Conservation (phyloP, 2,329 filamentous ascomycete genomes). For the Trichoderma sp. region DNA sequence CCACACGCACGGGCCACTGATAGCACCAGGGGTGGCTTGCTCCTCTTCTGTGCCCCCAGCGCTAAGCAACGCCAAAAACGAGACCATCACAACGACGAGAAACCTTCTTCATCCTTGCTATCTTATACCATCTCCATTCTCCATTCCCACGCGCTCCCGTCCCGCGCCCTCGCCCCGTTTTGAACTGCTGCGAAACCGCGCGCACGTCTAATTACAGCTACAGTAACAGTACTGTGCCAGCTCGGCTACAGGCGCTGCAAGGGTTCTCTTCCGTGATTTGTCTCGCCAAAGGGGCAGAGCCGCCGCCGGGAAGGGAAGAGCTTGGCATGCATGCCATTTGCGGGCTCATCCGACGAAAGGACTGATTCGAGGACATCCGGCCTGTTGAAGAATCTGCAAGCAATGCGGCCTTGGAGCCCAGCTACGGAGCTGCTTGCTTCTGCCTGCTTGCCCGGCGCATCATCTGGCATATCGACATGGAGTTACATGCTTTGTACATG, state of each 20-base stretch:
- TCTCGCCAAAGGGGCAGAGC: neutral
- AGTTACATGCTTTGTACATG: constrained; percentile 5
- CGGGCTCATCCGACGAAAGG: neutral
- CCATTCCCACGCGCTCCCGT: constrained; percentile 12
- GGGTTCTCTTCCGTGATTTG: neutral
- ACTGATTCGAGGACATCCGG: neutral
- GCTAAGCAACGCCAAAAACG: constrained; percentile 19
- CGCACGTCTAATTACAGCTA: neutral
- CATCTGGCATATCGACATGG: constrained; percentile 22
- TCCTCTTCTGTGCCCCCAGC: neutral
- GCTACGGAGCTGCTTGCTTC: neutral
- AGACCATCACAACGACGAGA: constrained; percentile 20
- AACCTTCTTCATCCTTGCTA: constrained; percentile 25
- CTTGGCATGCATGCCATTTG: constrained; percentile 26
- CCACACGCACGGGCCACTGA: constrained; percentile 21
- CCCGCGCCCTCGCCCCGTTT: constrained; percentile 12
- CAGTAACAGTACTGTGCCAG: neutral
- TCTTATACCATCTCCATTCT: constrained; percentile 12
- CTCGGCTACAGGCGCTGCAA: constrained; percentile 7
- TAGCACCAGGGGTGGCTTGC: constrained; percentile 21
- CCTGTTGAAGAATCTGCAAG: neutral
- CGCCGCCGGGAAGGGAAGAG: neutral
- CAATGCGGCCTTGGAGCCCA: constrained; percentile 1
- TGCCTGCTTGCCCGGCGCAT: constrained; percentile 18
- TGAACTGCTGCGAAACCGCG: neutral